Evolutionary conservation across 148 eudicot species (phyloP).

Genomic region (Camellia granthamiana): DNA sequence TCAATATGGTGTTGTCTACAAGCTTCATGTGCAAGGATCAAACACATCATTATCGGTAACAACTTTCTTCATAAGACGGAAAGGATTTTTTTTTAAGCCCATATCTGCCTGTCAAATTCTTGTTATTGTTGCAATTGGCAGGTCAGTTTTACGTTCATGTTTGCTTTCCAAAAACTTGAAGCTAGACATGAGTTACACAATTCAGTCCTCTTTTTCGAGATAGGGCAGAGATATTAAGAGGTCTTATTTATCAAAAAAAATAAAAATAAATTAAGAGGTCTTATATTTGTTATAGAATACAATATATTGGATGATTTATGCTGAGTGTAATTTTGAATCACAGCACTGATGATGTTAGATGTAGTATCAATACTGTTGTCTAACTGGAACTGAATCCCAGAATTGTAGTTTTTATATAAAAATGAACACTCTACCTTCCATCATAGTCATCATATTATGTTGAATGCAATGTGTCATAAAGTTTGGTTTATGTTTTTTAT

Average conservation of each 20-base stretch:
- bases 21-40: conserved; percentile 64
- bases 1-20: conserved; percentile 96
- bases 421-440: too few species aligned
- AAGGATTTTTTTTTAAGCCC: not conserved
- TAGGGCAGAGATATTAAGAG: not conserved
- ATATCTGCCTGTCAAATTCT: not conserved
- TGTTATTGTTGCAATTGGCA: not conserved
- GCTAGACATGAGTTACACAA: not conserved
- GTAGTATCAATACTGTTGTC: not conserved
- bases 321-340: not conserved
- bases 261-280: not conserved
- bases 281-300: not conserved
- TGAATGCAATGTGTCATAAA: too few species aligned
- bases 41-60: conserved; percentile 78
- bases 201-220: not conserved
- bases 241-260: not conserved
- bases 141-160: not conserved
- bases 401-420: too few species aligned
- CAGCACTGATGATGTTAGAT: not conserved
- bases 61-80: conserved; percentile 1
- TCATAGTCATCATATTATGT: too few species aligned
- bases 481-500: too few species aligned
- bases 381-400: too few species aligned
- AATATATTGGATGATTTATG: not conserved
- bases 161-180: not conserved